Evolutionary conservation across 768 basidiomycete species (phyloP).

Genomic region (Suillus subluteus): DNA sequence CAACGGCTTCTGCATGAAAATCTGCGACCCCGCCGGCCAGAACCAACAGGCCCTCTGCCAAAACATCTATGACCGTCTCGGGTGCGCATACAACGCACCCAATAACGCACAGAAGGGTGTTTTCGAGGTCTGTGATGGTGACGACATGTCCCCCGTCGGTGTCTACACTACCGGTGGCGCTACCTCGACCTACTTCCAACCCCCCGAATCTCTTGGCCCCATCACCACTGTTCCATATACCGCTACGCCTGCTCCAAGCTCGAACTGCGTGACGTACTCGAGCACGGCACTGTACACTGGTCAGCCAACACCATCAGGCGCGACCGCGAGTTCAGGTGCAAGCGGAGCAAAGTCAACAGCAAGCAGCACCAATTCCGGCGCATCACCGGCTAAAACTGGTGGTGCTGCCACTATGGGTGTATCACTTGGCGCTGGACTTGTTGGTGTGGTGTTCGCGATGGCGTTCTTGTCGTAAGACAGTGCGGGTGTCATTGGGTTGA

Average conservation of each 20-base stretch:
- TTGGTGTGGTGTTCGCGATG: constrained; percentile 38
- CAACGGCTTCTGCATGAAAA: constrained; percentile 67
- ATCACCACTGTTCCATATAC: constrained; percentile 49
- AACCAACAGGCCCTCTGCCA: constrained; percentile 61
- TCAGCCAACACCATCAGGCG: constrained; percentile 19
- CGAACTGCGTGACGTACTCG: constrained; percentile 44
- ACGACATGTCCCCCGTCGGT: constrained; percentile 66
- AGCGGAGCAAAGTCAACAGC: not conserved
- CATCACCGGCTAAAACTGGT: constrained; percentile 20
- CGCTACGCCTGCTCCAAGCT: constrained; percentile 42
- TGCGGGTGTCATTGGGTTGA: not conserved
- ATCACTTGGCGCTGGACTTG: constrained; percentile 35
- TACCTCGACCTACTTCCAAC: constrained; percentile 49
- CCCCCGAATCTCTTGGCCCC: constrained; percentile 49
- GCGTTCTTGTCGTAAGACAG: constrained; percentile 37
- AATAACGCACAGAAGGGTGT: constrained; percentile 57
- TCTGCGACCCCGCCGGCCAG: constrained; percentile 62
- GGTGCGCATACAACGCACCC: constrained; percentile 75
- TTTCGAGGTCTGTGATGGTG: constrained; percentile 69
- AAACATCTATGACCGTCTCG: constrained; percentile 77
- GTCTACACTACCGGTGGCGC: constrained; percentile 45
- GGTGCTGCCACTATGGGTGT: constrained; percentile 26
- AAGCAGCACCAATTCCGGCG: constrained; percentile 14
- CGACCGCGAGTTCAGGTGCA: not conserved
- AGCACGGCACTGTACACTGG: constrained; percentile 40